A percentile compares a stretch with the other conserved stretches of the same genome.
These are phyloP conservation scores for Xylariomycetidae sp. DNA, from an alignment of 2,329 filamentous ascomycete species.

Conservation along the genomic window DNA sequence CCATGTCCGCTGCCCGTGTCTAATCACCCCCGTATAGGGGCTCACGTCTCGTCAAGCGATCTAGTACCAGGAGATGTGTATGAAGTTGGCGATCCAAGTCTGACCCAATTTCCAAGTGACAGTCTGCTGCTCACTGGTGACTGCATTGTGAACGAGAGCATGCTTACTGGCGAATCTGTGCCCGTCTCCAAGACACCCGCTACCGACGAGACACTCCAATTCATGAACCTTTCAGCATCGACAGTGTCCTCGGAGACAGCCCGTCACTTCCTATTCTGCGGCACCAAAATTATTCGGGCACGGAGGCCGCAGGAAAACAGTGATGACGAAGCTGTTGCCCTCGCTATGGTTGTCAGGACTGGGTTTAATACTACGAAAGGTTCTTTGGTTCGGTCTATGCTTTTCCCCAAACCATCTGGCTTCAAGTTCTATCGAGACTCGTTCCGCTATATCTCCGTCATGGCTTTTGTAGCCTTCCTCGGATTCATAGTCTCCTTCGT, in stretches of 20 bases:
- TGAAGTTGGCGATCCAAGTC: slow-evolving; percentile 88
- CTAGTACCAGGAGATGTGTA: slow-evolving; percentile 95
- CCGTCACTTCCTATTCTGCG: slow-evolving; percentile 87
- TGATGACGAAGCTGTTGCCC: slow-evolving; percentile 81
- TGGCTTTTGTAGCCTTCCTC: slow-evolving; percentile 78
- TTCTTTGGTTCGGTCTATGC: slow-evolving; percentile 91
- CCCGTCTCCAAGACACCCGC: slow-evolving; percentile 90
- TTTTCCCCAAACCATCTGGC: slow-evolving; percentile 95
- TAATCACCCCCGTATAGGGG: slow-evolving; percentile 55
- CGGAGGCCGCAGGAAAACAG: slow-evolving; percentile 81
- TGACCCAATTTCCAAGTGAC: slow-evolving; percentile 86
- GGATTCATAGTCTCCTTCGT: slow-evolving; percentile 89
- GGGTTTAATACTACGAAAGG: slow-evolving; percentile 98
- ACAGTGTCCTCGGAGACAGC: slow-evolving; percentile 80
- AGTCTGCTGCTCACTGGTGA: slow-evolving; percentile 88
- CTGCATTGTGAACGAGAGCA: slow-evolving; percentile 98
- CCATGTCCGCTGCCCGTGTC: slow-evolving; percentile 7
- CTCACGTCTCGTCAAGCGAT: slow-evolving; percentile 78
- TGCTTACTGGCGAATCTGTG: slow-evolving; percentile 96
- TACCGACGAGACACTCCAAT: slow-evolving; percentile 70
- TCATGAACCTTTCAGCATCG: slow-evolving; percentile 73
- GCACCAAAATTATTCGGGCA: slow-evolving; percentile 91
- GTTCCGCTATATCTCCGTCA: slow-evolving; percentile 95
- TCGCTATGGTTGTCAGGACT: slow-evolving; percentile 88
- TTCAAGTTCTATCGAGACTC: slow-evolving; percentile 99